Conservation (phyloP, 2,329 filamentous ascomycete species). For the Penicillium sp. region DNA sequence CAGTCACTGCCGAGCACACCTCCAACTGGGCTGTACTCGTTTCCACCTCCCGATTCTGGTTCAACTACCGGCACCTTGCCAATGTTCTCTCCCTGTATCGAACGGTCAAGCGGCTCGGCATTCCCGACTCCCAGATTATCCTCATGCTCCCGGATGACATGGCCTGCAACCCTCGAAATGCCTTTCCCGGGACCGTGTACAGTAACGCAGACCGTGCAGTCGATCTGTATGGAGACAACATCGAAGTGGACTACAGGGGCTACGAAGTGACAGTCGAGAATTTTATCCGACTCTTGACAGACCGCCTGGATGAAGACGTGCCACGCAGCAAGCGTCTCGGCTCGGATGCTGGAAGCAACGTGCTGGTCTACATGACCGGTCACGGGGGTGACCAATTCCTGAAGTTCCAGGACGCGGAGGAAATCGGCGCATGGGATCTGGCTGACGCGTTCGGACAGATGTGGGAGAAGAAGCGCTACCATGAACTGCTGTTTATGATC, state of each 20-base stretch:
- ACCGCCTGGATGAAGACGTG: slow-evolving; percentile 90
- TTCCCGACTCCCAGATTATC: slow-evolving; percentile 97
- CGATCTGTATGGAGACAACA: slow-evolving; percentile 96
- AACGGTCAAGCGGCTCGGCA: slow-evolving; percentile 94
- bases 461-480: slow-evolving; percentile 99
- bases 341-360: slow-evolving; percentile 93
- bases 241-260: slow-evolving; percentile 95
- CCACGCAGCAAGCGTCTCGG: slow-evolving; percentile 88
- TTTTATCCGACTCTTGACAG: slow-evolving; percentile 91
- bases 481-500: slow-evolving; percentile 99
- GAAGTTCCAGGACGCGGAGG: slow-evolving; percentile 97
- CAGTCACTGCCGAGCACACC: slow-evolving; percentile 59
- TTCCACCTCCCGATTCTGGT: slow-evolving; percentile 98
- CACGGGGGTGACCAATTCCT: slow-evolving; percentile 97
- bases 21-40: slow-evolving; percentile 99
- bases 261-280: slow-evolving; percentile 99
- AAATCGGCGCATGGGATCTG: slow-evolving; percentile 92
- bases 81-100: slow-evolving; percentile 97
- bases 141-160: slow-evolving; percentile 99
- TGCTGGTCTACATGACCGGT: slow-evolving; percentile 98
- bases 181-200: slow-evolving; percentile 96
- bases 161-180: slow-evolving; percentile 98
- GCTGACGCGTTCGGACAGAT: slow-evolving; percentile 98
- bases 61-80: slow-evolving; percentile 97
- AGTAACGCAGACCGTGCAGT: slow-evolving; percentile 95